A percentile compares a stretch with the other conserved stretches of the same genome.
phyloP scores from a whole-genome alignment of 2,329 filamentous ascomycete genomes.

The Cladosporium sp. region DNA sequence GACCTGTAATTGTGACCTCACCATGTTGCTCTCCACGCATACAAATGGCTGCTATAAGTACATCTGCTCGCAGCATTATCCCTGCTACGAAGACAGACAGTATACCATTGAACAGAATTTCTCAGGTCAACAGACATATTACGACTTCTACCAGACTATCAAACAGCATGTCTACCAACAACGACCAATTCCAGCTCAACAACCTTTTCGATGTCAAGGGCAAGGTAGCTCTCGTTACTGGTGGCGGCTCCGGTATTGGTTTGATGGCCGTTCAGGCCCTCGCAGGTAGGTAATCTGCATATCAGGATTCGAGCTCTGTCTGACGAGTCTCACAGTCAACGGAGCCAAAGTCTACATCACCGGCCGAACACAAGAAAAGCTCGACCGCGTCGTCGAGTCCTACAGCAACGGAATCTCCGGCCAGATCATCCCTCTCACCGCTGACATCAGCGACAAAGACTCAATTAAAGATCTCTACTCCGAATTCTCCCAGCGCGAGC shows the following conservation, averaged over 20 bases:
- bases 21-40: not conserved
- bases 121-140: slow-evolving; percentile 14
- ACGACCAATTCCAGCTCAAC: slow-evolving; percentile 31
- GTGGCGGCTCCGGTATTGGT: slow-evolving; percentile 46
- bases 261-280: slow-evolving; percentile 38
- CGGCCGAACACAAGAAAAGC: slow-evolving; percentile 45
- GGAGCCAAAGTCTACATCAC: slow-evolving; percentile 46
- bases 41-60: slow-evolving; percentile 5
- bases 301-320: too few species aligned
- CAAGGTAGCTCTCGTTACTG: slow-evolving; percentile 40
- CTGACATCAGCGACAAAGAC: slow-evolving; percentile 43
- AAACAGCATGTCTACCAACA: slow-evolving; percentile 32
- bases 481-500: slow-evolving; percentile 41
- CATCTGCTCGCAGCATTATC: not conserved
- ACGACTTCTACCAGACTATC: slow-evolving; percentile 7
- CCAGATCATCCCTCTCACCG: slow-evolving; percentile 43
- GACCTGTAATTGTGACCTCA: slow-evolving; percentile 9
- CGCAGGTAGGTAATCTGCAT: too few species aligned
- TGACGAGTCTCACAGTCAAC: slow-evolving; percentile 19
- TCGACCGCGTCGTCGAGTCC: slow-evolving; percentile 42
- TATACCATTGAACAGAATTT: slow-evolving; percentile 4
- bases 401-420: slow-evolving; percentile 43
- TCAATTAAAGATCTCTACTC: slow-evolving; percentile 40
- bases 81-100: not conserved
- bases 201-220: slow-evolving; percentile 36